Conservation (phyloP, 371 early-diverging fungal species). For the Mortierella sp. region DNA sequence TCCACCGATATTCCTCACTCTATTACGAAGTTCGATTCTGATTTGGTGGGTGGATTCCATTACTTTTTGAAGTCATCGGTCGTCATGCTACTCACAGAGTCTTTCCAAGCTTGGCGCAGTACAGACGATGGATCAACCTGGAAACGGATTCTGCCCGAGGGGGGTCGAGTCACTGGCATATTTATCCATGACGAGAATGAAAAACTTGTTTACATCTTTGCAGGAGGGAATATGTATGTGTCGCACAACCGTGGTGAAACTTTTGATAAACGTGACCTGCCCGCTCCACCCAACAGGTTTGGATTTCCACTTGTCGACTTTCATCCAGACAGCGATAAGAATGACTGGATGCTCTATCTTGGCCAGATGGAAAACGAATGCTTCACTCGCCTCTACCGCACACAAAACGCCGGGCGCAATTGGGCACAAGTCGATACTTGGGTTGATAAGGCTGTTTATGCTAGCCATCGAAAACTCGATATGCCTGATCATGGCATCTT, state of each 20-base stretch:
- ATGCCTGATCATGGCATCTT: conserved; percentile 77
- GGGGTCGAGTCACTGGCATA: conserved; percentile 52
- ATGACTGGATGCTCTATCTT: conserved; percentile 85
- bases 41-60: conserved; percentile 21
- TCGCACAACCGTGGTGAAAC: conserved; percentile 79
- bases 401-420: conserved; percentile 75
- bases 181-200: conserved; percentile 65
- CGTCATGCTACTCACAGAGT: conserved; percentile 64
- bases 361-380: conserved; percentile 69
- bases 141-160: conserved; percentile 62
- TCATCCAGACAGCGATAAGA: conserved; percentile 75
- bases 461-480: conserved; percentile 69
- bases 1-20: conserved; percentile 41
- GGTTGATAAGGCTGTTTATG: conserved; percentile 91
- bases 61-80: conserved; percentile 56
- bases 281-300: conserved; percentile 72
- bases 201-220: conserved; percentile 71
- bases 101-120: conserved; percentile 74
- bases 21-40: conserved; percentile 32
- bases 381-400: conserved; percentile 62
- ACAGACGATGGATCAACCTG: conserved; percentile 76
- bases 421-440: conserved; percentile 86
- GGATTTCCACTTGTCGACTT: conserved; percentile 80
- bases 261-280: conserved; percentile 70
- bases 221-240: conserved; percentile 65